Percentiles rank a stretch among this genome's conserved stretches.
Conservation (phyloP, 345 rosid species). For the Rhizophora mangle region DNA sequence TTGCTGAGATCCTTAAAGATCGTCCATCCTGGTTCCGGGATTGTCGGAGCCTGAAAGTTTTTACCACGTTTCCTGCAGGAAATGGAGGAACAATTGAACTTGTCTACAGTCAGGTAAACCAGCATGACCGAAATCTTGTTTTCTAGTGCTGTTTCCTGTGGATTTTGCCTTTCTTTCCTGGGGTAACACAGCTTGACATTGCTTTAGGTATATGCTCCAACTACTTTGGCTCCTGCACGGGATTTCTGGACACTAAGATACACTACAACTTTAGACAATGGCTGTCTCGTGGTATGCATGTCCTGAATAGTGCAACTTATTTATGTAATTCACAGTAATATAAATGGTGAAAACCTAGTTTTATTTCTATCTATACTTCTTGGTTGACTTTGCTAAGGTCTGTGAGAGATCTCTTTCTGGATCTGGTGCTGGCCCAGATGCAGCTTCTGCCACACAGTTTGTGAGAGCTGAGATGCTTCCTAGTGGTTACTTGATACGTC, state of each 20-base stretch:
- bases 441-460: conserved; percentile 77
- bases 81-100: conserved; percentile 96
- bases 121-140: conserved; percentile 1
- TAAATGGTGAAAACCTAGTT: background rate
- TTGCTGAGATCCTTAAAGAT: conserved; percentile 99
- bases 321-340: background rate
- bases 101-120: conserved; percentile 75
- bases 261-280: conserved; percentile 86
- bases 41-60: conserved; percentile 96
- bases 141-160: conserved; percentile 6
- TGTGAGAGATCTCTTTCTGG: conserved; percentile 99
- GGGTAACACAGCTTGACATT: conserved; percentile 8
- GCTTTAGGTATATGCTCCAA: conserved; percentile 84
- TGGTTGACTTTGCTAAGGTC: conserved; percentile 38
- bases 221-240: conserved; percentile 96
- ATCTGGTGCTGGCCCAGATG: conserved; percentile 83
- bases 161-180: background rate
- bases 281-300: conserved; percentile 89
- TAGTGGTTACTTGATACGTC: conserved; percentile 91
- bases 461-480: conserved; percentile 98
- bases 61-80: conserved; percentile 92
- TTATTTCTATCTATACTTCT: background rate
- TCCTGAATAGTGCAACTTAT: conserved; percentile 1
- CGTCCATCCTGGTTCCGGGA: conserved; percentile 98
- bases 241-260: conserved; percentile 99